These are phyloP conservation scores for Isoetes engelmannii DNA, from an alignment of 83 land plant species.

Conservation along the genomic window DNA sequence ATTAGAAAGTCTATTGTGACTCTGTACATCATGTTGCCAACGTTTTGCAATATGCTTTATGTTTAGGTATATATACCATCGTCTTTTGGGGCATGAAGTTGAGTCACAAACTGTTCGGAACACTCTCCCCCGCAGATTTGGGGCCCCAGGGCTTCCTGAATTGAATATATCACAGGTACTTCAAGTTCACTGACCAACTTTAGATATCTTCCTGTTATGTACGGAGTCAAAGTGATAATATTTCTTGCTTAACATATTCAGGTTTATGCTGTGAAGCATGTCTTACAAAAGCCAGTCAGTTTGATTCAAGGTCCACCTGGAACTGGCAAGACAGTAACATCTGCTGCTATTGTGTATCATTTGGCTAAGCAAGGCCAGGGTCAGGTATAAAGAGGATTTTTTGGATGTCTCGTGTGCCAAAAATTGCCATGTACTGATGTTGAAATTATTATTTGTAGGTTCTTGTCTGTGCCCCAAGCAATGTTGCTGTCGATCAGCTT, in stretches of 20 bases:
- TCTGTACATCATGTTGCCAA: neutral
- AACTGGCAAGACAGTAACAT: constrained; percentile 97
- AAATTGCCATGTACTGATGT: neutral
- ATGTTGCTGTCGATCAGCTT: constrained; percentile 97
- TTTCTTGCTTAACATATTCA: constrained; percentile 7
- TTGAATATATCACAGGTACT: constrained; percentile 94
- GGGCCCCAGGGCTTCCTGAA: constrained; percentile 97
- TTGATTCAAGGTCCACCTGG: constrained; percentile 99
- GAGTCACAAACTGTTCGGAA: constrained; percentile 88
- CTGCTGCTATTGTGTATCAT: constrained; percentile 98
- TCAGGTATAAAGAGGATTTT: constrained; percentile 46
- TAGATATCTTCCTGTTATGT: too few species aligned
- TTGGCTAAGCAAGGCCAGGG: constrained; percentile 99
- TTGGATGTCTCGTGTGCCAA: neutral
- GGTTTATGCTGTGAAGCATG: constrained; percentile 98
- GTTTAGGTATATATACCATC: constrained; percentile 88
- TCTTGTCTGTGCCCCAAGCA: constrained; percentile 98
- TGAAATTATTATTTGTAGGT: constrained; percentile 39
- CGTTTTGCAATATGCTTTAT: neutral
- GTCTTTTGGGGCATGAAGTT: constrained; percentile 93
- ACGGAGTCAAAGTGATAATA: neutral
- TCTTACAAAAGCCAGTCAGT: constrained; percentile 93
- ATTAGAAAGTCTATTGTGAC: constrained; percentile 1
- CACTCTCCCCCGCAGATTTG: constrained; percentile 88
- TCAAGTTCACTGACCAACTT: neutral